Evolutionary conservation across 164 flowering plant genomes (phyloP), one percentile per base, ranked within the genome.

Genomic region (Akebia trifoliata): DNA sequence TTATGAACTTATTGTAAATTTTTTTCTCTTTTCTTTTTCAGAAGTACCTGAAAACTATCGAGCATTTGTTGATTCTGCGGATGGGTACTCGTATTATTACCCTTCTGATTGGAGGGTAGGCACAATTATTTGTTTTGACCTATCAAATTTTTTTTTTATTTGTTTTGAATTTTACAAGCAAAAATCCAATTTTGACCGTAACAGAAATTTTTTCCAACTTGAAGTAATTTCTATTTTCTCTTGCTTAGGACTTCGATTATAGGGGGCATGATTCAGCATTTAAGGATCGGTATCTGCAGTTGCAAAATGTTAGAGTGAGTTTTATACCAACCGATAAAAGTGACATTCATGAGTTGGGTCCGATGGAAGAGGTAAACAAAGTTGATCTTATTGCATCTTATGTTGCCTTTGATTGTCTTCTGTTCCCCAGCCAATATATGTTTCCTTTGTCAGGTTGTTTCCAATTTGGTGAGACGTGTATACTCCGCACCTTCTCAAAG

Each of bases 51-150:
- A 72, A 36, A 83, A 79, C 28, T 84, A 80, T 63, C 56, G 53
- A 40, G 67, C 80, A 25, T 91, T 78, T 69, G 84, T 86, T 14
- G 97, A 87, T 72, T 28, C n/a, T 29, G 12, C 18, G 62, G 96
- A 91, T 74, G 96, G 97, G 38, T 87, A 91, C 69, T 72, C 94
- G 8, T 91, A 86, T 61, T 72, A 66, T 42, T 86, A 86, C 71
- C 95, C 97, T 61, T 76, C 88, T 42, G 97, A 91, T 67, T 91
- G 96, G 96, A 79, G 82, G 76, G 94, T 83, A 75, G 44, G 73
- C 59, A 29, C 20, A 25, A 20, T 36, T 9, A 14, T 15, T 10
- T 4, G 14, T 9, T 37, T n/a, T 15, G 9, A 14, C 26, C 22
- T 24, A 12, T 2, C 20, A 25, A 51, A 20, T 47, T 7, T 2